phyloP scores from a whole-genome alignment of 345 rosid genomes.

The Aurinia saxatilis region DNA sequence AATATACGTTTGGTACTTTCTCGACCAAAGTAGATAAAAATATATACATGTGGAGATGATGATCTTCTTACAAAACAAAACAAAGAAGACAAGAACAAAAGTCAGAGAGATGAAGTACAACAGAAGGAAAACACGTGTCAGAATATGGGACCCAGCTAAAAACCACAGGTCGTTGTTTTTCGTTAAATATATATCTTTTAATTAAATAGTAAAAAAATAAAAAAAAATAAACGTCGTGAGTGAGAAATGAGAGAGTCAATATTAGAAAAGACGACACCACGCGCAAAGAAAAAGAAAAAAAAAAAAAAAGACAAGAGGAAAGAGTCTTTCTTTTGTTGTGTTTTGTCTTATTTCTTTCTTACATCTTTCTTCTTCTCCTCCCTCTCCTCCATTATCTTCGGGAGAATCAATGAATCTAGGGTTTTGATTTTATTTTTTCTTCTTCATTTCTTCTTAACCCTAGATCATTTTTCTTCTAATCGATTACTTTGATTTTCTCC shows the following conservation, averaged over 20 bases:
- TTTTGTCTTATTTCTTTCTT: neutral
- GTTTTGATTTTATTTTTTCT: constrained; percentile 9
- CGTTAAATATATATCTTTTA: neutral
- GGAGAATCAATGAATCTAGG: constrained; percentile 27
- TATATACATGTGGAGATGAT: too few relatives aligned
- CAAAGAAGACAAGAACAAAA: neutral
- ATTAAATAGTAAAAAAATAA: neutral
- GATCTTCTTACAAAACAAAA: too few relatives aligned
- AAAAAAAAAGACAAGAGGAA: neutral
- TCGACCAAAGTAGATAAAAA: neutral
- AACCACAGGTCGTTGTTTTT: neutral
- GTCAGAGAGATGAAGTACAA: neutral
- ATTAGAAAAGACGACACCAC: constrained; percentile 4
- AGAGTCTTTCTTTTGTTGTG: constrained; percentile 10
- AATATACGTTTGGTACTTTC: neutral
- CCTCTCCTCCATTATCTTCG: constrained; percentile 23
- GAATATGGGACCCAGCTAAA: constrained; percentile 5
- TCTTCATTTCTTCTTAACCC: constrained; percentile 6
- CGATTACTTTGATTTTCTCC: neutral
- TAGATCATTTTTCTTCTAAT: constrained; percentile 17
- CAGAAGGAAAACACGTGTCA: constrained; percentile 19
- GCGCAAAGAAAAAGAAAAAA: constrained; percentile 4
- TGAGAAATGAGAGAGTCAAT: constrained; percentile 6
- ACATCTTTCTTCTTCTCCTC: neutral
- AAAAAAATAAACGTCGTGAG: constrained; percentile 8